Conservation (phyloP, 352 stramenopile genomes). For the Pythium oligandrum region DNA sequence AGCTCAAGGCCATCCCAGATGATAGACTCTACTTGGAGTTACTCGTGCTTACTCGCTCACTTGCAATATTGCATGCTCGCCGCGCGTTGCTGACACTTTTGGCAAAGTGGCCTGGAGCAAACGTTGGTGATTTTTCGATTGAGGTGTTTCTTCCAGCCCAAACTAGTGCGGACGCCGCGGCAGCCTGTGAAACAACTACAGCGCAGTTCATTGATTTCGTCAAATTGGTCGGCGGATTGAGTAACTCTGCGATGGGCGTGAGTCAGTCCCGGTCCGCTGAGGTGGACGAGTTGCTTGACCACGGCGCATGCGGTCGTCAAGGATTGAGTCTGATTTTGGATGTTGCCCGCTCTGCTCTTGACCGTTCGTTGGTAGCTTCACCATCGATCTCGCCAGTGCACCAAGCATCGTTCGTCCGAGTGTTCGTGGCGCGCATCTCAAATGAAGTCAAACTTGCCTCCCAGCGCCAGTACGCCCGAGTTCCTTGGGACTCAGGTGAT, state of each 20-base stretch:
- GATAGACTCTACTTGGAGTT: constrained; percentile 76
- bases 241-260: background rate
- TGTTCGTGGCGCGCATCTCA: constrained; percentile 53
- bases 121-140: constrained; percentile 56
- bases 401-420: constrained; percentile 25
- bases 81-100: constrained; percentile 70
- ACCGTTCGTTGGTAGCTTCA: constrained; percentile 23
- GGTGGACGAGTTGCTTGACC: constrained; percentile 23
- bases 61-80: constrained; percentile 79
- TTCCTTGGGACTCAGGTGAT: constrained; percentile 80
- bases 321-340: constrained; percentile 41
- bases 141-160: constrained; percentile 32
- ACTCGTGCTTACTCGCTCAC: constrained; percentile 63
- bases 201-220: constrained; percentile 77
- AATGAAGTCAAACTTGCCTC: constrained; percentile 64
- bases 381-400: constrained; percentile 3
- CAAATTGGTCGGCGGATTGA: constrained; percentile 75
- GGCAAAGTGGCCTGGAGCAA: constrained; percentile 62
- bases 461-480: constrained; percentile 70
- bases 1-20: constrained; percentile 77
- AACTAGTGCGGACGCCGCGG: background rate
- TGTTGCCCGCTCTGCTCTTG: constrained; percentile 43
- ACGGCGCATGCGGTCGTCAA: constrained; percentile 52
- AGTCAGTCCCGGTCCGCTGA: background rate
- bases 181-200: constrained; percentile 24